Base-by-base conservation (phyloP, 371 early-diverging fungal species). In the Mortierella sp. region DNA sequence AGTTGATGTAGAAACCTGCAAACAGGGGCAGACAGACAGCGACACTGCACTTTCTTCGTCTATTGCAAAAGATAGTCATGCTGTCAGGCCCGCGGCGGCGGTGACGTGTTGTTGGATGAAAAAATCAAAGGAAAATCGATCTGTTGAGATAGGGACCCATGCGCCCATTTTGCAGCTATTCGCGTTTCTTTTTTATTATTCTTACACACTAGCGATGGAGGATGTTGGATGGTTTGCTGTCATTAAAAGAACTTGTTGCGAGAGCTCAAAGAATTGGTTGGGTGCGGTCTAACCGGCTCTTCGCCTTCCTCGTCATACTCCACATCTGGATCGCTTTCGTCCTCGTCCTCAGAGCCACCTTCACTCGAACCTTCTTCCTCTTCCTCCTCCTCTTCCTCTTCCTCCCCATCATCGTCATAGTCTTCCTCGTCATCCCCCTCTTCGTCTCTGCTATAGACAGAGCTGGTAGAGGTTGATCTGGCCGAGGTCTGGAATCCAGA, bases 301-400 rank as follows among this genome's bases (percentile, higher is more conserved):
- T 79, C 83, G 4, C 78, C 75, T 7, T 82, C 76, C 54, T 82
- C 78, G 55, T 81, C 81, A 35, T 76, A 81, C 2, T 81, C 81
- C 1, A 81, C 76, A 58, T 81, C 81, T 2, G 81, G 74, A 73
- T 81, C 81, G 27, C 41, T 49, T n/a, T 58, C 72, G 3, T 29
- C 46, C 12, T 73, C 82, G 21, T 32, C 63, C 38, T 58, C 70
- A 1, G 43, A 41, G 24, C 11, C 41, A 11, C 12, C 68, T 8
- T 41, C 68, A 68, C 68, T 35, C 24, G 43, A 68, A 7, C 68
- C 68, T 6, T 68, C 60, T 27, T 72, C 43, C 49, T 60, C 51
- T 35, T 35, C 60, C 3, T 72, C 70, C 29, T 71, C 55, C 3
- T 74, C 71, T 1, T 77, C 75, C 18, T 78, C 78, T 1, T 77